phyloP scores from a whole-genome alignment of 208 protist species.

The Tritrichomonas musculus region DNA sequence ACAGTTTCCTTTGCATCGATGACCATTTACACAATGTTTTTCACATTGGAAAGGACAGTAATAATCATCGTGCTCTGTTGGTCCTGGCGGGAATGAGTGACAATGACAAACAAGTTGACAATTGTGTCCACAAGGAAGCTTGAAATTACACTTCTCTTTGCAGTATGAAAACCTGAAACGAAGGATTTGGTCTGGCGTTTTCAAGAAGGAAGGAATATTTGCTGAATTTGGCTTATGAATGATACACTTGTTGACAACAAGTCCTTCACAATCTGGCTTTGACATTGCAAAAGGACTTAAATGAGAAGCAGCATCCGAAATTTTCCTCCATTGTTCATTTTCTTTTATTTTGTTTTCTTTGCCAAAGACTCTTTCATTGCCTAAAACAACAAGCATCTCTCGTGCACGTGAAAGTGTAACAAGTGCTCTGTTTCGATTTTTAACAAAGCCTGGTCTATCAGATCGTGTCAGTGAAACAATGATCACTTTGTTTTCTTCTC shows the following conservation, averaged over 20 bases:
- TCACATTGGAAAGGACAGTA: not conserved
- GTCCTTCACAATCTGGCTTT: no score
- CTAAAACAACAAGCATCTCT: not conserved
- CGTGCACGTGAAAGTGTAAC: not conserved
- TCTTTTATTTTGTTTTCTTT: not conserved
- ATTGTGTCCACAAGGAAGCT: conserved; percentile 21
- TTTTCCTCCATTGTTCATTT: not conserved
- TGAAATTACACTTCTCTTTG: no score
- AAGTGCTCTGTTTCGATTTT: not conserved
- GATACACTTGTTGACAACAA: no score
- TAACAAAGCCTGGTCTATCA: not conserved
- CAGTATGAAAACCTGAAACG: not conserved
- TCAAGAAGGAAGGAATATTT: not conserved
- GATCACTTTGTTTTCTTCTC: conserved; percentile 14
- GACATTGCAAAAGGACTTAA: not conserved
- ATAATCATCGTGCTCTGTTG: not conserved
- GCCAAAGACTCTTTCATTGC: not conserved
- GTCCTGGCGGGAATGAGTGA: not conserved
- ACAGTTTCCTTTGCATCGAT: not conserved
- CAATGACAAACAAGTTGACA: not conserved
- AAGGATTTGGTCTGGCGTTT: not conserved
- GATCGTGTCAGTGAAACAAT: conserved; percentile 3
- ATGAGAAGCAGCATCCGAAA: not conserved
- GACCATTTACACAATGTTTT: not conserved
- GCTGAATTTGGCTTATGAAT: not conserved